A percentile compares a stretch with the other conserved stretches of the same genome.
phyloP scores from a whole-genome alignment of 192 early-diverging fungal species.

The Ambispora gerdemannii region DNA sequence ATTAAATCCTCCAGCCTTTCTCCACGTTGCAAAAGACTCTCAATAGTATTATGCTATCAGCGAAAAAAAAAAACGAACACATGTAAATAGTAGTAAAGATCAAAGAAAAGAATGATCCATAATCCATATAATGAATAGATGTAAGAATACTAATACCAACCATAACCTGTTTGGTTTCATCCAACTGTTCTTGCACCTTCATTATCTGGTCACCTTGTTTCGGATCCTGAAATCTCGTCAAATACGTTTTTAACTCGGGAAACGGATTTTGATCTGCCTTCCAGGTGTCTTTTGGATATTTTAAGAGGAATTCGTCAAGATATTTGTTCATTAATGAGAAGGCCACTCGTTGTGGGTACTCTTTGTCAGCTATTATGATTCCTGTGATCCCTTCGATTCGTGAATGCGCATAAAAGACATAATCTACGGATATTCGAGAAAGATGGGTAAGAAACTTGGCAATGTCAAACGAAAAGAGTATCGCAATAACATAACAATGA shows the following conservation, averaged over 20 bases:
- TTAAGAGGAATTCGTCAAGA: slow-evolving; percentile 78
- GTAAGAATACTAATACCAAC: slow-evolving; percentile 37
- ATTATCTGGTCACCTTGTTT: slow-evolving; percentile 87
- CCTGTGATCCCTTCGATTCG: slow-evolving; percentile 68
- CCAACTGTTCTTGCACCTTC: slow-evolving; percentile 92
- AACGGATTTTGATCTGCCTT: slow-evolving; percentile 45
- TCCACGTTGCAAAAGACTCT: slow-evolving; percentile 81
- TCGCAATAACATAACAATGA: too few species aligned
- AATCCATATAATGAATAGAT: background rate
- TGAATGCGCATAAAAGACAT: slow-evolving; percentile 79
- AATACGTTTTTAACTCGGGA: slow-evolving; percentile 68
- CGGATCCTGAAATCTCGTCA: slow-evolving; percentile 88
- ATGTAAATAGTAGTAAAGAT: background rate
- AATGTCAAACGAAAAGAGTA: too few species aligned
- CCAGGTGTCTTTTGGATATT: slow-evolving; percentile 50
- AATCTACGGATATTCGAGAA: slow-evolving; percentile 52
- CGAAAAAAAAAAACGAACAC: background rate
- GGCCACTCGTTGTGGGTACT: slow-evolving; percentile 87
- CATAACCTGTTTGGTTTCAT: slow-evolving; percentile 94
- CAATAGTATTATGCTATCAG: slow-evolving; percentile 63
- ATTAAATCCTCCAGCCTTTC: slow-evolving; percentile 89
- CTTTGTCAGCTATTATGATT: slow-evolving; percentile 77
- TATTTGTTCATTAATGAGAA: slow-evolving; percentile 82
- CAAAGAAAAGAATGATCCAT: background rate
- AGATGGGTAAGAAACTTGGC: slow-evolving; percentile 13